phyloP scores from a whole-genome alignment of 495 filamentous ascomycete genomes.

The Penicillium egyptiacum region DNA sequence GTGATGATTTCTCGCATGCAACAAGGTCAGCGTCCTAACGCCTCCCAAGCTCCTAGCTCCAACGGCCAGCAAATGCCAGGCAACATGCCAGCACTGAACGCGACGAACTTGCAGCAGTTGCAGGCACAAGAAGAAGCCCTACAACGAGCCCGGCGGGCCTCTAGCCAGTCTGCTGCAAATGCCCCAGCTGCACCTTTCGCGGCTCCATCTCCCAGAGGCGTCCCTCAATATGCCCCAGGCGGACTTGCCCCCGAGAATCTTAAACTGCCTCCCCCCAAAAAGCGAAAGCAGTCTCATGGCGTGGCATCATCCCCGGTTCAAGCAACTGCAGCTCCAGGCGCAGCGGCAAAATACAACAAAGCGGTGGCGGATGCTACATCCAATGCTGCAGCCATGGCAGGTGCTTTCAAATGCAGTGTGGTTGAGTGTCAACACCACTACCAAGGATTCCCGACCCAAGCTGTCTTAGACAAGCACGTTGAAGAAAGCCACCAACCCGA shows the following conservation, averaged over 20 bases:
- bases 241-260: slow-evolving; percentile 56
- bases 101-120: slow-evolving; percentile 62
- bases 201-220: slow-evolving; percentile 68
- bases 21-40: slow-evolving; percentile 34
- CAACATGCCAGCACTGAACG: slow-evolving; percentile 56
- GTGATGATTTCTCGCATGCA: slow-evolving; percentile 43
- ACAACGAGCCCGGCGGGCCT: slow-evolving; percentile 45
- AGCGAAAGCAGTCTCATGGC: slow-evolving; percentile 49
- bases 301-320: slow-evolving; percentile 35
- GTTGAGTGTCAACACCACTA: slow-evolving; percentile 46
- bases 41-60: slow-evolving; percentile 26
- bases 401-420: slow-evolving; percentile 45
- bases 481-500: slow-evolving; percentile 46
- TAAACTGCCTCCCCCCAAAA: slow-evolving; percentile 63
- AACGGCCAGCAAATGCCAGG: slow-evolving; percentile 26
- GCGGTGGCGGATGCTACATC: slow-evolving; percentile 37
- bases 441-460: slow-evolving; percentile 47
- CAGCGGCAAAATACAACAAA: slow-evolving; percentile 39
- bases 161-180: slow-evolving; percentile 61
- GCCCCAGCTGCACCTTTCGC: slow-evolving; percentile 66
- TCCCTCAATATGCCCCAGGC: slow-evolving; percentile 56
- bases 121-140: slow-evolving; percentile 50
- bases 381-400: slow-evolving; percentile 28
- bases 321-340: slow-evolving; percentile 24
- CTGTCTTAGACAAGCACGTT: slow-evolving; percentile 48